These are phyloP conservation scores for Acacia acuminata DNA, from an alignment of 306 rosid genomes.

Conservation along the genomic window DNA sequence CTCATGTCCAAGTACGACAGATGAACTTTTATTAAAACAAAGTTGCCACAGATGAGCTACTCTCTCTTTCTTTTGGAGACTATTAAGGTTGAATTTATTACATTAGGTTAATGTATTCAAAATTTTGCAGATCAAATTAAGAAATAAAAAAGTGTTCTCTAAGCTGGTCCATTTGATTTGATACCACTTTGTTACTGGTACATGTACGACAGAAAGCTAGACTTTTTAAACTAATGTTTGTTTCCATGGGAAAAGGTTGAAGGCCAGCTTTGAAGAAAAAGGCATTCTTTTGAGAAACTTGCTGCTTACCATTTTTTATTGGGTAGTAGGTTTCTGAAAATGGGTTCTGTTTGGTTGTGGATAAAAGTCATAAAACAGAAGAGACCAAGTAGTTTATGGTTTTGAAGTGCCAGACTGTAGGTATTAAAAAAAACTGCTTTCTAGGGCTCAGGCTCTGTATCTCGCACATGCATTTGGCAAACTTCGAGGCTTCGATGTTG, in stretches of 20 bases:
- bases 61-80: too few relatives aligned
- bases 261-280: background rate
- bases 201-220: background rate
- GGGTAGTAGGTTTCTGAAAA: background rate
- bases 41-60: background rate
- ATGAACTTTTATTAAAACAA: too few relatives aligned
- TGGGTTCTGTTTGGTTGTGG: constrained; percentile 9
- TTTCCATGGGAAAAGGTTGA: constrained; percentile 32
- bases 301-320: constrained; percentile 22
- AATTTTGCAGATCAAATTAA: background rate
- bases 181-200: background rate
- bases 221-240: constrained; percentile 23
- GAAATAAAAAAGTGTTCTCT: background rate
- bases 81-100: too few relatives aligned
- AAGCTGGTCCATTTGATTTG: background rate
- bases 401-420: constrained; percentile 34
- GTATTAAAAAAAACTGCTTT: constrained; percentile 26
- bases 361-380: background rate
- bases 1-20: too few relatives aligned
- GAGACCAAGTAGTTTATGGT: constrained; percentile 2
- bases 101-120: background rate
- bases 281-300: constrained; percentile 17
- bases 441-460: constrained; percentile 40
- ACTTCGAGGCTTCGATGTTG: constrained; percentile 45
- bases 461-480: constrained; percentile 51